Percentiles rank a stretch among this genome's conserved stretches.
Evolutionary conservation across 2,329 filamentous ascomycete species (phyloP).

Genomic region (Ophiosphaerella korrae): DNA sequence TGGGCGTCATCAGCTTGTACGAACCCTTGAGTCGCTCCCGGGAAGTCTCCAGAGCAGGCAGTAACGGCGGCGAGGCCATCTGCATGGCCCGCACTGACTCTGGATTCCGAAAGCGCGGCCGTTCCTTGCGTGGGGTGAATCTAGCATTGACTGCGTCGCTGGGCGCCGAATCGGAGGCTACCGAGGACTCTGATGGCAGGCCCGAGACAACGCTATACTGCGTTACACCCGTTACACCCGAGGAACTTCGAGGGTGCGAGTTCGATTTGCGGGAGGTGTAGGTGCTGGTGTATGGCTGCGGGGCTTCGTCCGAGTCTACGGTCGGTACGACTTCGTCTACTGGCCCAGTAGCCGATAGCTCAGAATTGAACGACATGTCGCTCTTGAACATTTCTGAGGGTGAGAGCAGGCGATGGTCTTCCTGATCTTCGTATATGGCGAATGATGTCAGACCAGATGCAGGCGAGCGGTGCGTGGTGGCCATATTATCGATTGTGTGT

Average conservation of each 20-base stretch:
- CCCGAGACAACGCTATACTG: conserved; percentile 44
- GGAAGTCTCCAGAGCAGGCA: conserved; percentile 34
- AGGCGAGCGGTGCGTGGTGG: conserved; percentile 38
- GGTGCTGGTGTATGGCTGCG: conserved; percentile 38
- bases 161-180: conserved; percentile 39
- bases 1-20: conserved; percentile 42
- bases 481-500: conserved; percentile 32
- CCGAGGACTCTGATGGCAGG: conserved; percentile 46
- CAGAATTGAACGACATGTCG: conserved; percentile 41
- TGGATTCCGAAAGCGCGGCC: conserved; percentile 71
- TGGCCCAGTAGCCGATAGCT: conserved; percentile 30
- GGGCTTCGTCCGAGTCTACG: conserved; percentile 38
- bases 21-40: conserved; percentile 37
- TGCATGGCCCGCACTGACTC: conserved; percentile 73
- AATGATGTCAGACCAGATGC: conserved; percentile 39
- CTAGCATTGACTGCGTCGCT: conserved; percentile 43
- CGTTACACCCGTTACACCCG: conserved; percentile 34
- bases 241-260: conserved; percentile 31
- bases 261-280: conserved; percentile 38
- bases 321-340: conserved; percentile 35
- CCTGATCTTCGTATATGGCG: conserved; percentile 41
- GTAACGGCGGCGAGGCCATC: conserved; percentile 65
- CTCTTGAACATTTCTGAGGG: conserved; percentile 40
- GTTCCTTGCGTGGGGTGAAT: conserved; percentile 63
- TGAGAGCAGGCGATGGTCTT: conserved; percentile 36